phyloP scores from a whole-genome alignment of 352 stramenopile genomes.

The Blastocystis sp. region DNA sequence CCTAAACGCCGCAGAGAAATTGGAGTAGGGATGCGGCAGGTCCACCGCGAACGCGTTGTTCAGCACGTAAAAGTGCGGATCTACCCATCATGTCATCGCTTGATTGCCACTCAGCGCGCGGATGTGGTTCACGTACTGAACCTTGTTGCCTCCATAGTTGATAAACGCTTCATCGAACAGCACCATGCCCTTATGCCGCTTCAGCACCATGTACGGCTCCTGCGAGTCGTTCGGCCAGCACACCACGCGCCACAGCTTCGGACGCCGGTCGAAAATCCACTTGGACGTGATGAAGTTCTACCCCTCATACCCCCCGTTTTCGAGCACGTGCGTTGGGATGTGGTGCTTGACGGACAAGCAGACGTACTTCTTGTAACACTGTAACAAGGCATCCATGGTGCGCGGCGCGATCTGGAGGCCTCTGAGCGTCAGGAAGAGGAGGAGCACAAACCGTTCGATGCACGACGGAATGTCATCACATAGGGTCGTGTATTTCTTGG shows the following conservation, averaged over 20 bases:
- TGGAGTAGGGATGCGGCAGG: conserved; percentile 57
- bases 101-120: neutral
- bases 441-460: neutral
- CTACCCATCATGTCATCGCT: neutral
- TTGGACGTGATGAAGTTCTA: conserved; percentile 20
- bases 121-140: conserved; percentile 52
- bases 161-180: conserved; percentile 54
- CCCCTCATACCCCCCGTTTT: neutral
- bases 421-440: neutral
- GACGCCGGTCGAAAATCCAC: neutral
- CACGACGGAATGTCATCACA: conserved; percentile 14
- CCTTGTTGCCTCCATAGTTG: conserved; percentile 67
- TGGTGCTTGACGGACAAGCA: conserved; percentile 16
- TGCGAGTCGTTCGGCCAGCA: conserved; percentile 34
- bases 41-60: conserved; percentile 68
- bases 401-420: neutral
- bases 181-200: neutral
- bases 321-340: conserved; percentile 19
- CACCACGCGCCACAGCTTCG: neutral
- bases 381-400: conserved; percentile 1
- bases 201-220: conserved; percentile 41
- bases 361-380: neutral
- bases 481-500: neutral
- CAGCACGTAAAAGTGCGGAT: conserved; percentile 27
- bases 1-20: neutral